Conservation (phyloP, 441 rosid species). For the Syzygium malaccense region DNA sequence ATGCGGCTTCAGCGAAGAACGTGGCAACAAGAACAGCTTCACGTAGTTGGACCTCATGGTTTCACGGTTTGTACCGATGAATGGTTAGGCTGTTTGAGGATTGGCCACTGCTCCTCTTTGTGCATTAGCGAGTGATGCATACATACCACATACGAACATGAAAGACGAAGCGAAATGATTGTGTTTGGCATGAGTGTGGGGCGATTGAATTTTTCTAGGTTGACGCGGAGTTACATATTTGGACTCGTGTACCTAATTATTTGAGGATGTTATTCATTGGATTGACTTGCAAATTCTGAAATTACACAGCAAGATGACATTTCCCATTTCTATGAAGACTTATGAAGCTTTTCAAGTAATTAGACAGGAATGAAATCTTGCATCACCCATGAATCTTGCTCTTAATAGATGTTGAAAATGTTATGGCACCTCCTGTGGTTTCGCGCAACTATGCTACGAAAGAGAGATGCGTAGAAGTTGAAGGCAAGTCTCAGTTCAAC, state of each 20-base stretch:
- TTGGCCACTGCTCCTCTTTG: background rate
- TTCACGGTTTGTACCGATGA: background rate
- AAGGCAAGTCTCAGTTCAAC: background rate
- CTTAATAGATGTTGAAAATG: background rate
- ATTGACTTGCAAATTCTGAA: background rate
- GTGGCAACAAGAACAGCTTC: too few relatives aligned
- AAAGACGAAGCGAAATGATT: background rate
- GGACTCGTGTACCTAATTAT: too few relatives aligned
- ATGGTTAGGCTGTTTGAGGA: background rate
- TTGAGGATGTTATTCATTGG: background rate
- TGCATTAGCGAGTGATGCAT: background rate
- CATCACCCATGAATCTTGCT: background rate
- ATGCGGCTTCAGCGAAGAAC: too few relatives aligned
- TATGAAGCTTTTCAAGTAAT: background rate
- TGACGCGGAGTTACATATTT: too few relatives aligned
- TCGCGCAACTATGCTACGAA: background rate
- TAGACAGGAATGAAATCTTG: background rate
- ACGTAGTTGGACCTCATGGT: too few relatives aligned
- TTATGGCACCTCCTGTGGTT: background rate
- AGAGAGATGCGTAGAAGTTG: background rate
- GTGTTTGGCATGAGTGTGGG: too few relatives aligned
- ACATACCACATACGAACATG: background rate
- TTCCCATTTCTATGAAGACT: background rate
- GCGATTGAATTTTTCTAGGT: too few relatives aligned
- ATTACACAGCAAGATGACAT: background rate